Evolutionary conservation across 1,139 yeast species (phyloP).

Genomic region (Candida glucosophila): DNA sequence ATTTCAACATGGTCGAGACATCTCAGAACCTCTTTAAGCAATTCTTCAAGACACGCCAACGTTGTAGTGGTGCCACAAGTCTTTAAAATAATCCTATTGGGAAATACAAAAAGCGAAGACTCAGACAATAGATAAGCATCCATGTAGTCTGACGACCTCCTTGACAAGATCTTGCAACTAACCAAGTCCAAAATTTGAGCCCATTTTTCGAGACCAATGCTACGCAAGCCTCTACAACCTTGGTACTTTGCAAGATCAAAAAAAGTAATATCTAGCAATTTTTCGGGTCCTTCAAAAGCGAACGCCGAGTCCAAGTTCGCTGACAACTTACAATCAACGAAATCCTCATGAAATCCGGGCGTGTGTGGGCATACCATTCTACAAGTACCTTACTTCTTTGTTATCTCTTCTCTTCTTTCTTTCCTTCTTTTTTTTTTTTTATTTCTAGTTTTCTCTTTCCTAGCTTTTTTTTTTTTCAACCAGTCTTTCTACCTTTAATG

Average conservation of each 20-base stretch:
- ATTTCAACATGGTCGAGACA: constrained; percentile 14
- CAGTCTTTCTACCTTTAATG: background rate
- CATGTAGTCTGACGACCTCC: constrained; percentile 54
- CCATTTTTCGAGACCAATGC: constrained; percentile 63
- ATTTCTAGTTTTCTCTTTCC: constrained; percentile 3
- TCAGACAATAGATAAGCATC: constrained; percentile 88
- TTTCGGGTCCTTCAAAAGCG: constrained; percentile 97
- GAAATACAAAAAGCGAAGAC: constrained; percentile 82
- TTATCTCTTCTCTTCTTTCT: constrained; percentile 8
- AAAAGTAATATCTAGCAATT: constrained; percentile 86
- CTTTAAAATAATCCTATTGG: constrained; percentile 77
- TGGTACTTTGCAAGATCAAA: constrained; percentile 39
- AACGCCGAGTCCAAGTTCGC: constrained; percentile 74
- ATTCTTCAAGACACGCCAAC: constrained; percentile 61
- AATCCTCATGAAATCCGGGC: constrained; percentile 38
- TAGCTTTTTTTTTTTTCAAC: constrained; percentile 5
- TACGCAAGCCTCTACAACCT: constrained; percentile 42
- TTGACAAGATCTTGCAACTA: constrained; percentile 81
- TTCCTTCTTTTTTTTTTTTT: constrained; percentile 5
- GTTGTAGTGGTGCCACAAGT: constrained; percentile 97
- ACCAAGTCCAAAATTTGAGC: constrained; percentile 69
- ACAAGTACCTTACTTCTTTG: constrained; percentile 4
- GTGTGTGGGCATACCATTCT: constrained; percentile 39
- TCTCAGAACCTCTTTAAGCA: constrained; percentile 43
- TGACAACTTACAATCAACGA: constrained; percentile 71